Evolutionary conservation across 768 basidiomycete genomes (phyloP).

Genomic region (Tricholomella constricta): DNA sequence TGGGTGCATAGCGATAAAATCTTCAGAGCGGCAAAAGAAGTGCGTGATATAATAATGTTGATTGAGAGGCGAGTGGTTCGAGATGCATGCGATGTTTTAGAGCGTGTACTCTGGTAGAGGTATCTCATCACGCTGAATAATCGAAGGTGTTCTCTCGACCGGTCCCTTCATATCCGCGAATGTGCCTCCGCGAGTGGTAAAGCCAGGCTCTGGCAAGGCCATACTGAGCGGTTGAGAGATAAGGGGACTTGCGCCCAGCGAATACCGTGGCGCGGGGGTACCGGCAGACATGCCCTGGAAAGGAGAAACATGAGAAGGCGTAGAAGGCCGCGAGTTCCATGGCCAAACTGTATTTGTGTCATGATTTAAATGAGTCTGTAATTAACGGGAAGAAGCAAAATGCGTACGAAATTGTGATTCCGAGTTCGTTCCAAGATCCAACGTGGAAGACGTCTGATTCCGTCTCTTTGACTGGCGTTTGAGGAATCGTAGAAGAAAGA

Average conservation of each 20-base stretch:
- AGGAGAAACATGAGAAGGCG: neutral
- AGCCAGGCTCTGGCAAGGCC: neutral
- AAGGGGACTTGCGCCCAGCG: neutral
- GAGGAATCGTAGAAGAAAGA: neutral
- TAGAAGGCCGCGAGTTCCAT: neutral
- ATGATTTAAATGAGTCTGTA: neutral
- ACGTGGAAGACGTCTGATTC: neutral
- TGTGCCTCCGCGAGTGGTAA: neutral
- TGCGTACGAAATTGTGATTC: neutral
- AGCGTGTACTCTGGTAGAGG: too few species aligned
- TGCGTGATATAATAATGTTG: too few species aligned
- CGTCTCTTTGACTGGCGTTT: neutral
- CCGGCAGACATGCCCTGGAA: neutral
- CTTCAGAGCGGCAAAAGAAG: too few species aligned
- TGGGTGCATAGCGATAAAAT: too few species aligned
- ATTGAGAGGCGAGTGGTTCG: too few species aligned
- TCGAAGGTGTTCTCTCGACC: too few species aligned
- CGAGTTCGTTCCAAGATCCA: neutral
- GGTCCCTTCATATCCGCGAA: neutral
- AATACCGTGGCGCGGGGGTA: neutral
- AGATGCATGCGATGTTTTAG: too few species aligned
- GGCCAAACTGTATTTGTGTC: neutral
- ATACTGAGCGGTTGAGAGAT: neutral
- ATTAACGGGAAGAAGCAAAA: neutral
- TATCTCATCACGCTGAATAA: neutral